Conservation (phyloP, 2,329 filamentous ascomycete genomes). For the Colletotrichum kahawae region DNA sequence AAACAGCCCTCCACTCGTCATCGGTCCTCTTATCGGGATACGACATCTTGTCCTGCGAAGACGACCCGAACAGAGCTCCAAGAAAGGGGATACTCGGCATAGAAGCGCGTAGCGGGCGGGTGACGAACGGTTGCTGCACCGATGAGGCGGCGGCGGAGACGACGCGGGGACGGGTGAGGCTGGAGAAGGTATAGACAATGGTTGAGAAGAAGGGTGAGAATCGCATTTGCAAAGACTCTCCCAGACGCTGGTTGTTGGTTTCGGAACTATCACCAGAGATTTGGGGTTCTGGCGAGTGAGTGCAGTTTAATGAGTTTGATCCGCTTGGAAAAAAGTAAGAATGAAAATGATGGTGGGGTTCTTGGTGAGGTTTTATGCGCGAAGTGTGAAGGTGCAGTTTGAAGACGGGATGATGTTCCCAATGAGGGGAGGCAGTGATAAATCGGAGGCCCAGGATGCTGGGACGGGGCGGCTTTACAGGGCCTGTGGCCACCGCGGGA, state of each 20-base stretch:
- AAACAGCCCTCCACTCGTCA: conserved; percentile 87
- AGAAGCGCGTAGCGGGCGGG: conserved; percentile 48
- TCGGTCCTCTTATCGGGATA: conserved; percentile 83
- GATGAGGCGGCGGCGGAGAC: conserved; percentile 24
- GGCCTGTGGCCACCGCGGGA: neutral
- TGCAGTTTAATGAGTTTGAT: neutral
- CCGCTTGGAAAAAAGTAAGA: neutral
- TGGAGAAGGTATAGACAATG: conserved; percentile 53
- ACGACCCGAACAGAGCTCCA: conserved; percentile 74
- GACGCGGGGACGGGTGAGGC: conserved; percentile 42
- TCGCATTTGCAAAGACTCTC: conserved; percentile 44
- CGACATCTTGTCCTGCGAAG: conserved; percentile 64
- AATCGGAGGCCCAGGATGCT: conserved; percentile 4
- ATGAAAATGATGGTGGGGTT: neutral
- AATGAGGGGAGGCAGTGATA: conserved; percentile 7
- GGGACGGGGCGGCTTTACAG: neutral
- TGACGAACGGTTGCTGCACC: conserved; percentile 26
- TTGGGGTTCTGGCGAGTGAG: neutral
- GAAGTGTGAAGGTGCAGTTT: neutral
- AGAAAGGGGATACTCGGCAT: conserved; percentile 84
- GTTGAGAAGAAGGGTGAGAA: conserved; percentile 53
- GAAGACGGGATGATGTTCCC: neutral
- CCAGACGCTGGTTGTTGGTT: no score
- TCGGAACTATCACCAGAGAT: neutral
- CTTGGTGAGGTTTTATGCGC: conserved; percentile 4